Evolutionary conservation across 805 yeast genomes (phyloP).

Genomic region (Sugiyamaella smithiae): DNA sequence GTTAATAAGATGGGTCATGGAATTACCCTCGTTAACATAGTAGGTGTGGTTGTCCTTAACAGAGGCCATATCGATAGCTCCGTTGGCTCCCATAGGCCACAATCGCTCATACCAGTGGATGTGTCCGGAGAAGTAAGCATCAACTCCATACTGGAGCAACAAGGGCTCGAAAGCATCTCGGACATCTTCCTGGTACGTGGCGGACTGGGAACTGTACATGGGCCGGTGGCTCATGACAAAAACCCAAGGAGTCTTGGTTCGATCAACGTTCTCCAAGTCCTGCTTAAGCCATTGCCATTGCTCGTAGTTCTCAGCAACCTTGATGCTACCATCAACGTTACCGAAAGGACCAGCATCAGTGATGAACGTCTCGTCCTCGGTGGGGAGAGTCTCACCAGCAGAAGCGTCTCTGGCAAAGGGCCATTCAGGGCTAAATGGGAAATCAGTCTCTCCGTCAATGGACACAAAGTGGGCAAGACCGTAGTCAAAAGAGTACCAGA

Average conservation of each 20-base stretch:
- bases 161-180: constrained; percentile 23
- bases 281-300: constrained; percentile 28
- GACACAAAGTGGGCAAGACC: constrained; percentile 28
- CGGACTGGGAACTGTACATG: constrained; percentile 25
- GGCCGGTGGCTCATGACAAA: constrained; percentile 25
- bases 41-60: constrained; percentile 17
- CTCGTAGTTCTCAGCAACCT: constrained; percentile 17
- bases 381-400: constrained; percentile 16
- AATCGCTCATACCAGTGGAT: constrained; percentile 24
- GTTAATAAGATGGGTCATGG: constrained; percentile 20
- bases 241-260: constrained; percentile 25
- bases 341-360: constrained; percentile 22
- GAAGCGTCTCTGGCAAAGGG: constrained; percentile 19
- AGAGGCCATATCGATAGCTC: constrained; percentile 20
- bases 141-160: constrained; percentile 21
- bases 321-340: constrained; percentile 10
- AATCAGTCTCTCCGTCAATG: constrained; percentile 27
- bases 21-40: constrained; percentile 15
- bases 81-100: constrained; percentile 19
- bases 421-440: constrained; percentile 19
- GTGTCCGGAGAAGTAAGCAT: constrained; percentile 24
- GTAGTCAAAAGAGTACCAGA: constrained; percentile 30
- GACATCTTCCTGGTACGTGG: constrained; percentile 16
- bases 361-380: constrained; percentile 16
- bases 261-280: constrained; percentile 27